Evolutionary conservation across 495 filamentous ascomycete species (phyloP), one percentile per base, ranked within the genome.

Genomic region (Talaromyces proteolyticus): DNA sequence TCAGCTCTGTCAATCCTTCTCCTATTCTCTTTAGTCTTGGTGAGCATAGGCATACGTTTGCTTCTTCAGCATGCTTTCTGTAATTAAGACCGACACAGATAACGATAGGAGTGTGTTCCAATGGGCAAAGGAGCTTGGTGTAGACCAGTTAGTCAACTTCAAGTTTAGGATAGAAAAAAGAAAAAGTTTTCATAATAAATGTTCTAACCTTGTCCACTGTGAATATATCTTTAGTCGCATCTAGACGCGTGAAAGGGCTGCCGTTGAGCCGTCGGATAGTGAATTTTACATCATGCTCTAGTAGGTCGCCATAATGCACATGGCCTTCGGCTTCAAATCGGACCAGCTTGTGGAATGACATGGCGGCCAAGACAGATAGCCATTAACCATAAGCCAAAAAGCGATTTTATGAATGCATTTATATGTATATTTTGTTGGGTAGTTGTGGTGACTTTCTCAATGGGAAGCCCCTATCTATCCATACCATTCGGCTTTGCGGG

Each of bases 61-160:
- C 26, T 29, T 29, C 26, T 29, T 78, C 76, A 3, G 87, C 86
- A 53, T 89, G 87, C 29, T 79, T 59, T 18, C 73, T 78, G 59
- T 89, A 89, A 65, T 89, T 90, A 10, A 89, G 70, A 16, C 86
- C 86, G 11, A 91, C 62, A 54, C 84, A 89, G 42, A 86, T 72
- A 16, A 74, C 65, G n/a, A 68, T 49, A 17, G 52, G 58, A 10
- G 58, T 60, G 3, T 62, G 56, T 26, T 54, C 50, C 29, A 29
- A 6, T 29, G 26, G 26, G 5, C 6, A 5, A 5, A 29, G 26
- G 26, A 29, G 26, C 26, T 29, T 29, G 12, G 12, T 6, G 12
- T 6, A 12, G 26, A 29, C 12, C 26, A 5, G 26, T 29, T 29
- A 29, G 26, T n/a, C n/a, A n/a, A n/a, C n/a, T n/a, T n/a, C n/a